Evolutionary conservation across 2,329 filamentous ascomycete species (phyloP), one percentile per base, ranked within the genome.

Genomic region (Xylariaceae sp.): DNA sequence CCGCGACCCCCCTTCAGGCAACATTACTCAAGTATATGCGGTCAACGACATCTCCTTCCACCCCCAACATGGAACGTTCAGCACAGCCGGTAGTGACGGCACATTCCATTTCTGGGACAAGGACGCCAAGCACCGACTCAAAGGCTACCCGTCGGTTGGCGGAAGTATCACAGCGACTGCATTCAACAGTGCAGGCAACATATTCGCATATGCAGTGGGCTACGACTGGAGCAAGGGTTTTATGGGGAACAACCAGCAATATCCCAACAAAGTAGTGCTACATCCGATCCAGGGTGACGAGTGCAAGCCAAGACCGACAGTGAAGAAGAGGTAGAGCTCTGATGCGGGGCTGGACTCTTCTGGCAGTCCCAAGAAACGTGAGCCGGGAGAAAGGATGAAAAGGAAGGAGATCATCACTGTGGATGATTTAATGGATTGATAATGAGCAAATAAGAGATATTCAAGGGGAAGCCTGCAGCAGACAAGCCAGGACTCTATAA

Each of bases 191-290:
- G 85, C 76, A 47, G 93, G 93, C 42, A 84, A 69, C 62, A 89
- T 92, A 60, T 93, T 93, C 63, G 88, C 88, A 14, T 93, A 93
- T 58, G 89, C 91, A 21, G 81, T 96, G 38, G 90, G 89, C 64
- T 98, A 98, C 67, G 93, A 98, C 71, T 98, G 93, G 93, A 90
- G 86, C 71, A 97, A 98, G 74, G 93, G 93, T 14, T 96, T 92
- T 71, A 81, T 86, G 54, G 80, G 76, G 55, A 97, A 97, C 69
- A 93, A 75, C 21, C 82, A 82, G 46, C 77, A 77, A 55, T 82
- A 82, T 49, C 81, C 86, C 7, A 86, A 81, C 67, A 93, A 93
- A 72, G 83, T 93, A 42, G 90, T 90, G 83, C 75, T 95, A 64
- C 88, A 94, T 64, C 83, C 87, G 2, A 80, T 94, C 11, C 72